A percentile compares a stretch with the other conserved stretches of the same genome.
Evolutionary conservation across 2,329 filamentous ascomycete species (phyloP).

Genomic region (Fusarium xylarioides): DNA sequence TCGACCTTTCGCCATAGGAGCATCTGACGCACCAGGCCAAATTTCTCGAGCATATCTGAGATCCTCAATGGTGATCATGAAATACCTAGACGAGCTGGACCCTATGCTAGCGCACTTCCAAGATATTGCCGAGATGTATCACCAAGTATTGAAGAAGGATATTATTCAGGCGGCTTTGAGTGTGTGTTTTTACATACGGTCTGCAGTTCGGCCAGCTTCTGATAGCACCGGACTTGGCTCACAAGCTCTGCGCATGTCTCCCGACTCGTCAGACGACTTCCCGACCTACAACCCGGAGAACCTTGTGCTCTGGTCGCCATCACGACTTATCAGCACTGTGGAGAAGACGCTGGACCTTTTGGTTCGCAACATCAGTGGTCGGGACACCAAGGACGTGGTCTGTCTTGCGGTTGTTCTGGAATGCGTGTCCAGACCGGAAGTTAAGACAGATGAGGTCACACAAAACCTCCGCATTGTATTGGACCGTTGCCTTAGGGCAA

Average conservation of each 20-base stretch:
- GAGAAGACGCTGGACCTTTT: conserved; percentile 59
- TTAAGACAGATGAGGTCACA: conserved; percentile 54
- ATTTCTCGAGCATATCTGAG: conserved; percentile 63
- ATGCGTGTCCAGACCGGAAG: conserved; percentile 54
- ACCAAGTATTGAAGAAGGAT: conserved; percentile 62
- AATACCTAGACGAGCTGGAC: conserved; percentile 64
- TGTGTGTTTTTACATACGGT: conserved; percentile 63
- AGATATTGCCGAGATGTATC: conserved; percentile 61
- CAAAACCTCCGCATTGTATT: conserved; percentile 54
- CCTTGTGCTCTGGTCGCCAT: conserved; percentile 54
- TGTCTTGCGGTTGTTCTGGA: conserved; percentile 59
- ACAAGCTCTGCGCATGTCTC: conserved; percentile 47
- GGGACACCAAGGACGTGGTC: conserved; percentile 61
- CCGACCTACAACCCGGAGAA: conserved; percentile 48
- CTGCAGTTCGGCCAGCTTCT: conserved; percentile 43
- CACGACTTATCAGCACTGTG: conserved; percentile 54
- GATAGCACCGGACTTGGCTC: conserved; percentile 45
- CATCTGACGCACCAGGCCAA: conserved; percentile 58
- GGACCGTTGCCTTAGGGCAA: conserved; percentile 55
- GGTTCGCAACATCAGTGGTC: conserved; percentile 57
- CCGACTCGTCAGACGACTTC: conserved; percentile 48
- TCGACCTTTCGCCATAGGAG: conserved; percentile 63
- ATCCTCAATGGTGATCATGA: conserved; percentile 65
- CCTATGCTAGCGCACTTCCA: conserved; percentile 56
- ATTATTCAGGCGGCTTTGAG: conserved; percentile 65